Evolutionary conservation across 2,329 filamentous ascomycete species (phyloP).

Genomic region (Penicillium sp.): DNA sequence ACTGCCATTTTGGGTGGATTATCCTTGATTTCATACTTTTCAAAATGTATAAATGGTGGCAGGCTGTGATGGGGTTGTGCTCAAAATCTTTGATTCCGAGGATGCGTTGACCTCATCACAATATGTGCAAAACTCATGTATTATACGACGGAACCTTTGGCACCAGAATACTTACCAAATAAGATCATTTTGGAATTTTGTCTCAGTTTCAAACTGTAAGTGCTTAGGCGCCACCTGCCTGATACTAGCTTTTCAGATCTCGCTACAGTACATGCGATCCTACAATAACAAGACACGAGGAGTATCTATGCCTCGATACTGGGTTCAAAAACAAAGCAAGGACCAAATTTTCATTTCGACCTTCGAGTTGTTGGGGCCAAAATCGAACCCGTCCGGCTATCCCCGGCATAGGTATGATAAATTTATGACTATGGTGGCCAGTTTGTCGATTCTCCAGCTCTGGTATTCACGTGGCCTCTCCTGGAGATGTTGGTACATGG

Average conservation of each 20-base stretch:
- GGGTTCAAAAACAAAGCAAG: neutral
- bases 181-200: neutral
- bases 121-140: neutral
- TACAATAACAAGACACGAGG: neutral
- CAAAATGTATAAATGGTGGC: slow-evolving; percentile 22
- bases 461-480: slow-evolving; percentile 61
- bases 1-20: slow-evolving; percentile 32
- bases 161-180: neutral
- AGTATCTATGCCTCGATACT: neutral
- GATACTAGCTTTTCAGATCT: neutral
- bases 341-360: slow-evolving; percentile 6
- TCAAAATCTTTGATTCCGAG: neutral
- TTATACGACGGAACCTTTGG: neutral
- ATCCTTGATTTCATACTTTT: slow-evolving; percentile 29
- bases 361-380: slow-evolving; percentile 5
- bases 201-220: no score
- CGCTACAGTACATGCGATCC: neutral
- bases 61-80: neutral
- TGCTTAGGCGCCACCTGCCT: neutral
- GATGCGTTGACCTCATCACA: neutral
- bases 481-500: slow-evolving; percentile 69
- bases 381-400: slow-evolving; percentile 18
- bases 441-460: slow-evolving; percentile 65
- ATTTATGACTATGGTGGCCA: slow-evolving; percentile 70
- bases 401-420: slow-evolving; percentile 16